A percentile compares a stretch with the other conserved stretches of the same genome.
These are phyloP conservation scores for Hippophae rhamnoides DNA, from an alignment of 306 rosid species.

Conservation along the genomic window DNA sequence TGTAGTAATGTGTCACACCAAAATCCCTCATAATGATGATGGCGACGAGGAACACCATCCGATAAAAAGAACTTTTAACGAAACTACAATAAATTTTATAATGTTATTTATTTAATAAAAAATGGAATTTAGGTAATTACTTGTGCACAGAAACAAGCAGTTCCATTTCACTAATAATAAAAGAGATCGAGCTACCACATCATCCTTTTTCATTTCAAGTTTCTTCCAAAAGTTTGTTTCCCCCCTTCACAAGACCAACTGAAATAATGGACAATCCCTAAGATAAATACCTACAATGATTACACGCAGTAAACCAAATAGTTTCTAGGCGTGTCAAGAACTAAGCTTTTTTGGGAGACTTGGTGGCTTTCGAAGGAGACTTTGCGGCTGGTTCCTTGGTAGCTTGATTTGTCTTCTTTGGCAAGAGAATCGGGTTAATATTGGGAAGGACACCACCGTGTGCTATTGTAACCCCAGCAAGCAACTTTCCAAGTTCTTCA, in stretches of 20 bases:
- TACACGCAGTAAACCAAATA: neutral
- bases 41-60: no score
- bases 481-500: constrained; percentile 74
- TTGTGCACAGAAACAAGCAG: neutral
- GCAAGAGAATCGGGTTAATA: constrained; percentile 68
- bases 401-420: constrained; percentile 47
- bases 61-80: no score
- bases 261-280: neutral
- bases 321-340: neutral
- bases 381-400: constrained; percentile 33
- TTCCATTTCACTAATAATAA: no score
- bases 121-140: neutral
- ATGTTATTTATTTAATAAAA: neutral
- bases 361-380: constrained; percentile 54
- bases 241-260: neutral
- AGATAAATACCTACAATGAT: constrained; percentile 28
- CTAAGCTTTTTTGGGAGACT: constrained; percentile 68
- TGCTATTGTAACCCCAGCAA: constrained; percentile 76
- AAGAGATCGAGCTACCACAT: no score
- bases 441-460: constrained; percentile 84
- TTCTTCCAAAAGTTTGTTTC: no score
- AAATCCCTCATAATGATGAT: no score
- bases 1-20: no score
- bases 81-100: no score
- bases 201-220: no score